A percentile compares a stretch with the other conserved stretches of the same genome.
These are phyloP conservation scores for Epichloe sibirici DNA, from an alignment of 2,329 filamentous ascomycete species.

Conservation along the genomic window DNA sequence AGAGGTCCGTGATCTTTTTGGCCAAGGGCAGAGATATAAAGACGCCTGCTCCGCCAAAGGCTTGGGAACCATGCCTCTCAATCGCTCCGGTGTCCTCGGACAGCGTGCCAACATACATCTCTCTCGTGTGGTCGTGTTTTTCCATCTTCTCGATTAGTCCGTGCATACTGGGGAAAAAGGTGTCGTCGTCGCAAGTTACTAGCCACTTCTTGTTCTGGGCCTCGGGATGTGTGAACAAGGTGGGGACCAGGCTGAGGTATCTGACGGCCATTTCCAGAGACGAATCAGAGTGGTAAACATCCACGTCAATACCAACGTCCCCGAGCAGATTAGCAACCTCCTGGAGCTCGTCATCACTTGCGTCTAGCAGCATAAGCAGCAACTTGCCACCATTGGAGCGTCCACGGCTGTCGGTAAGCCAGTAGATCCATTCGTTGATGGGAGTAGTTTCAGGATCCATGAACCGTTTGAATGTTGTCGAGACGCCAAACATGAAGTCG, in stretches of 20 bases:
- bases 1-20: constrained; percentile 31
- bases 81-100: constrained; percentile 51
- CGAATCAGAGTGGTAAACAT: constrained; percentile 42
- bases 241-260: constrained; percentile 42
- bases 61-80: constrained; percentile 48
- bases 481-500: constrained; percentile 47
- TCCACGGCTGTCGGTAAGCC: constrained; percentile 44
- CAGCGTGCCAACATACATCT: constrained; percentile 48
- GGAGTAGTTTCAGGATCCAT: constrained; percentile 38
- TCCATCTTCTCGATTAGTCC: constrained; percentile 37
- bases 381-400: constrained; percentile 45
- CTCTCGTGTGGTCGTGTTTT: constrained; percentile 37
- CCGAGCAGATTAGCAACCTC: constrained; percentile 34
- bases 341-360: constrained; percentile 36
- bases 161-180: constrained; percentile 50
- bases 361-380: constrained; percentile 40
- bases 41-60: constrained; percentile 51
- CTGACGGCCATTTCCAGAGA: constrained; percentile 45
- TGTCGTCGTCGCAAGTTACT: constrained; percentile 52
- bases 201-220: constrained; percentile 43
- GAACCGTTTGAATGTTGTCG: constrained; percentile 44
- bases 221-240: constrained; percentile 39
- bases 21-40: constrained; percentile 44
- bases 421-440: constrained; percentile 47
- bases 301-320: constrained; percentile 40